These are phyloP conservation scores for Apostasia shenzhenica DNA, from an alignment of 106 monocot genomes.

Conservation along the genomic window DNA sequence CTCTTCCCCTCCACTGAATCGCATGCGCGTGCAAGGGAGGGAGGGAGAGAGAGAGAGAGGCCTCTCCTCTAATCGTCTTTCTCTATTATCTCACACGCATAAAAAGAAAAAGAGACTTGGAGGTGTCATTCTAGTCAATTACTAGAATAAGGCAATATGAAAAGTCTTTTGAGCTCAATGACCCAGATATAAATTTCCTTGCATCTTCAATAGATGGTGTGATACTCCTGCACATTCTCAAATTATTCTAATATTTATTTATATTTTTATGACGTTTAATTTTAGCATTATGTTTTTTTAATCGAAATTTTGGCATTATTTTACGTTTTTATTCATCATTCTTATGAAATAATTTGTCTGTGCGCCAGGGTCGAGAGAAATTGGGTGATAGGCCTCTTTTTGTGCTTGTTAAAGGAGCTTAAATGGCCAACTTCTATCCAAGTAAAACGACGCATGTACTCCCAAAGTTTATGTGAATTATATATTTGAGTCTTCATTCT, in stretches of 20 bases:
- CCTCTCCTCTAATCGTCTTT: too few species aligned
- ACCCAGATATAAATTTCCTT: neutral
- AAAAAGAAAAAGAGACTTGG: too few species aligned
- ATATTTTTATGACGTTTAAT: neutral
- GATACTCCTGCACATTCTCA: neutral
- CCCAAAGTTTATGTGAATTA: too few species aligned
- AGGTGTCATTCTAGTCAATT: too few species aligned
- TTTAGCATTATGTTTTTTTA: neutral
- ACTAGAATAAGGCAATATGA: too few species aligned
- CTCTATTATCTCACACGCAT: too few species aligned
- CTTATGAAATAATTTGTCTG: neutral
- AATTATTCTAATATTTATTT: neutral
- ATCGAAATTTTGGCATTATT: neutral
- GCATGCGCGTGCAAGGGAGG: too few species aligned
- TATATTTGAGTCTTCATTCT: too few species aligned
- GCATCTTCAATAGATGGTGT: neutral
- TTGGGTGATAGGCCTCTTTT: neutral
- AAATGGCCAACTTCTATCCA: neutral
- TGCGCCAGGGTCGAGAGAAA: neutral
- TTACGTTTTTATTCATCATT: neutral
- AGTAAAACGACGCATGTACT: too few species aligned
- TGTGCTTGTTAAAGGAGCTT: conserved; percentile 2
- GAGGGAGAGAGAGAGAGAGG: too few species aligned
- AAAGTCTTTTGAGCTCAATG: too few species aligned
- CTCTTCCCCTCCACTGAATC: too few species aligned